Evolutionary conservation across 208 protist genomes (phyloP), one percentile per base, ranked within the genome.

Genomic region (Leishmania guyanensis): DNA sequence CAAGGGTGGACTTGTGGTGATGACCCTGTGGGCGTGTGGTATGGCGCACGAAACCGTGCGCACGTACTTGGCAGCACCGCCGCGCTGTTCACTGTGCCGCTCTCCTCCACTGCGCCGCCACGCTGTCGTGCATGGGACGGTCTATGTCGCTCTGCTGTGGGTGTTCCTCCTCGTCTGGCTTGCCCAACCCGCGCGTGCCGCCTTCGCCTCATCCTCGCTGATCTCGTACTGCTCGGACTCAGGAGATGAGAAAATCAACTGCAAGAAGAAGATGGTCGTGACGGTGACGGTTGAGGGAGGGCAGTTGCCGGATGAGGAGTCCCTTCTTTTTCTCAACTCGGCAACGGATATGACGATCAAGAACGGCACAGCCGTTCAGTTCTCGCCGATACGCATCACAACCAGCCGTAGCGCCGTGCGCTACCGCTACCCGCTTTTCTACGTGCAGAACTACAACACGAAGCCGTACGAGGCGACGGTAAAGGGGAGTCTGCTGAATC

Each of bases 341-440:
- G 91, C 95, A 33, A 70, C 66, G 9, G 91, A 95, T 50, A 86
- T 85, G 85, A 95, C 78, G 80, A 78, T 53, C 17, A 76, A 56
- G 10, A 77, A 80, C 75, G 53, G 77, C 3, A 56, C 83, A n/a
- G 48, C 68, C 53, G 88, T 93, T 22, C n/a, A 79, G 48, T 95
- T 96, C 82, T 56, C 81, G 46, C 90, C 93, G 12, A 83, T 98
- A 16, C 71, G 76, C n/a, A 68, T 98, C 70, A 92, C 90, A 36
- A 86, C 82, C 43, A 93, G 84, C 68, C 91, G 93, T 60, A 92
- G 86, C 70, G 78, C 72, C 12, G 93, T 96, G 39, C 85, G 86
- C 36, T 95, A 95, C 86, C 88, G 86, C 77, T 96, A 98, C 82
- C 95, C 95, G 8, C 26, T 98, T 33, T 94, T 90, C 79, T 98